Evolutionary conservation across 2,329 filamentous ascomycete genomes (phyloP).

Genomic region (Claviceps maximensis): DNA sequence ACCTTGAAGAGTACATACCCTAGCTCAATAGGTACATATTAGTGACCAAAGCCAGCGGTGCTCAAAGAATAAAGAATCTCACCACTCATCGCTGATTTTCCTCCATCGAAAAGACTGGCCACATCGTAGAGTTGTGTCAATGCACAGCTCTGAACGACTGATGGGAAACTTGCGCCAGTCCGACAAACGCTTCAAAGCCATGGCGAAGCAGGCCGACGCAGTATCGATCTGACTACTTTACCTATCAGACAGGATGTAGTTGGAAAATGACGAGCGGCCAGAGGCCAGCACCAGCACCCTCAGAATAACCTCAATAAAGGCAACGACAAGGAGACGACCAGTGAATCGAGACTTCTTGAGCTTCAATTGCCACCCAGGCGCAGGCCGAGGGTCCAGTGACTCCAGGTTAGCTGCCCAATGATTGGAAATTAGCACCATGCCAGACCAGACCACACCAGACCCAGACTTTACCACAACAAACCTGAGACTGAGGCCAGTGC

Average conservation of each 20-base stretch:
- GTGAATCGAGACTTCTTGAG: background rate
- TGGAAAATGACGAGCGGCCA: background rate
- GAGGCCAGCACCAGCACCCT: background rate
- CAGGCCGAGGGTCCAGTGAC: background rate
- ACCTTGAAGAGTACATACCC: conserved; percentile 73
- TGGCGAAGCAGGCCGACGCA: conserved; percentile 6
- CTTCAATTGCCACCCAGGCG: background rate
- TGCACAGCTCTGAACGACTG: conserved; percentile 72
- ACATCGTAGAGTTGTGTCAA: conserved; percentile 87
- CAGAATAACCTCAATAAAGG: background rate
- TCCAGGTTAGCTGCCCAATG: too few relatives aligned
- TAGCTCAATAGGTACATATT: conserved; percentile 18
- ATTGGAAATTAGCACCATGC: too few relatives aligned
- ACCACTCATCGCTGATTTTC: conserved; percentile 77
- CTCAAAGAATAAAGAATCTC: conserved; percentile 8
- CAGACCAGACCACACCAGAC: too few relatives aligned
- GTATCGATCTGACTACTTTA: background rate
- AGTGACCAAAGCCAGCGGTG: background rate
- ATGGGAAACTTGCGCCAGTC: conserved; percentile 85
- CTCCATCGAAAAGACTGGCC: conserved; percentile 97
- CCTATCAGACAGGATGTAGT: background rate
- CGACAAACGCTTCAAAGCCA: conserved; percentile 36
- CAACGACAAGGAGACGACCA: background rate
- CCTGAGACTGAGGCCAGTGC: too few relatives aligned
- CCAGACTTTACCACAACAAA: too few relatives aligned